These are phyloP conservation scores for Nannizziopsis arthrosporioides DNA, from an alignment of 2,329 filamentous ascomycete genomes.

Conservation along the genomic window DNA sequence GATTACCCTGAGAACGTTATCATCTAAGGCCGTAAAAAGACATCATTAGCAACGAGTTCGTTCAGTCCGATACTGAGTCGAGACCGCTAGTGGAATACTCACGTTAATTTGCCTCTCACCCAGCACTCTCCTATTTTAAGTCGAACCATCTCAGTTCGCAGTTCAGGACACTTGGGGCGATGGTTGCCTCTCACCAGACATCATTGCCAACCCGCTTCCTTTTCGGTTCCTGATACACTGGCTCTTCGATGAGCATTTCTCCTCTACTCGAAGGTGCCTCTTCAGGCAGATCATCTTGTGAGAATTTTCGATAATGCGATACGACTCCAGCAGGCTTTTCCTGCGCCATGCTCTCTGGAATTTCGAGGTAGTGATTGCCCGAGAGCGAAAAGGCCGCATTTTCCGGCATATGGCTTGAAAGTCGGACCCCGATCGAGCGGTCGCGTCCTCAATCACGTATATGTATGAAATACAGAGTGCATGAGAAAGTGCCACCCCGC, in stretches of 20 bases:
- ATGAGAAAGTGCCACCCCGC: not conserved
- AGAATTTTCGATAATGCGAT: conserved; percentile 12
- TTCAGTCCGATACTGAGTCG: not conserved
- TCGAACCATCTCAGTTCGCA: not conserved
- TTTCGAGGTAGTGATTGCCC: conserved; percentile 1
- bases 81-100: conserved; percentile 6
- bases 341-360: conserved; percentile 9
- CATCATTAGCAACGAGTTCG: not conserved
- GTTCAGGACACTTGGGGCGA: not conserved
- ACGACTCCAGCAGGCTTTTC: conserved; percentile 8
- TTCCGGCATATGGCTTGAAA: conserved; percentile 1
- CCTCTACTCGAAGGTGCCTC: conserved; percentile 6
- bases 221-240: conserved; percentile 10
- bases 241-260: conserved; percentile 15
- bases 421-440: not conserved
- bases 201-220: conserved; percentile 14
- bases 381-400: conserved; percentile 1
- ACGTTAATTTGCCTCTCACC: conserved; percentile 34
- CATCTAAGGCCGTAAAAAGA: conserved; percentile 25
- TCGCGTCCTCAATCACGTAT: no score
- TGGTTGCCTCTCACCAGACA: conserved; percentile 14
- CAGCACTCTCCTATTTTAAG: conserved; percentile 27
- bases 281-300: conserved; percentile 6
- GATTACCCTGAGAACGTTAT: conserved; percentile 36
- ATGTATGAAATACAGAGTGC: not conserved